These are phyloP conservation scores for Nymphaea colorata DNA, from an alignment of 164 flowering plant genomes.

Conservation along the genomic window DNA sequence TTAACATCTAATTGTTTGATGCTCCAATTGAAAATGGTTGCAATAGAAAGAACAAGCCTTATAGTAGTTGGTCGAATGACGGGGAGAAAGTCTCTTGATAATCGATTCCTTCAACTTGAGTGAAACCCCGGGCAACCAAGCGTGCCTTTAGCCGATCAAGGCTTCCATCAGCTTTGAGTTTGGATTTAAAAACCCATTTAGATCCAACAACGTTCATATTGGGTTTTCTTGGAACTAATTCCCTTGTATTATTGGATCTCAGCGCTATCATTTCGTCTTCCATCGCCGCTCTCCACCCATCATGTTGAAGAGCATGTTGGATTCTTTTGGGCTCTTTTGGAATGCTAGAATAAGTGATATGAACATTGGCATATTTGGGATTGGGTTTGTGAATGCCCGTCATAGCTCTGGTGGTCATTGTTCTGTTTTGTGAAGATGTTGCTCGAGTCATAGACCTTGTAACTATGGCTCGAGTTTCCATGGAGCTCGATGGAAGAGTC, in stretches of 20 bases:
- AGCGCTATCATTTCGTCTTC: slow-evolving; percentile 1
- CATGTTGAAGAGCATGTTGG: background rate
- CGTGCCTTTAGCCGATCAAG: background rate
- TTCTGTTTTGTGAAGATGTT: background rate
- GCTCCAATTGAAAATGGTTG: background rate
- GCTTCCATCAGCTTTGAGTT: background rate
- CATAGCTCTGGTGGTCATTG: background rate
- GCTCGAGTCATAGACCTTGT: background rate
- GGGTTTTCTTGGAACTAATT: background rate
- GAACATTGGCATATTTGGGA: background rate
- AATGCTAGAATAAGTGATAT: background rate
- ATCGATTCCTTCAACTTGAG: background rate
- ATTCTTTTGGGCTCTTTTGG: background rate
- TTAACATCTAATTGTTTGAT: background rate
- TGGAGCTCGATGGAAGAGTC: too few relatives aligned
- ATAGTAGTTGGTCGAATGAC: background rate
- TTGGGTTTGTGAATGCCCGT: background rate
- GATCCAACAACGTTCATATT: background rate
- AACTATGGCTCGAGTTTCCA: too few relatives aligned
- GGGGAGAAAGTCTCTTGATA: background rate
- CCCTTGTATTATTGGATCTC: background rate
- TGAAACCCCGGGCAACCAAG: background rate
- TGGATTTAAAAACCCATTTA: slow-evolving; percentile 1
- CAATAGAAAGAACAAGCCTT: background rate
- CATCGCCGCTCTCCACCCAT: background rate